Evolutionary conservation across 2,329 filamentous ascomycete species (phyloP).

Genomic region (Exophiala viscosa): DNA sequence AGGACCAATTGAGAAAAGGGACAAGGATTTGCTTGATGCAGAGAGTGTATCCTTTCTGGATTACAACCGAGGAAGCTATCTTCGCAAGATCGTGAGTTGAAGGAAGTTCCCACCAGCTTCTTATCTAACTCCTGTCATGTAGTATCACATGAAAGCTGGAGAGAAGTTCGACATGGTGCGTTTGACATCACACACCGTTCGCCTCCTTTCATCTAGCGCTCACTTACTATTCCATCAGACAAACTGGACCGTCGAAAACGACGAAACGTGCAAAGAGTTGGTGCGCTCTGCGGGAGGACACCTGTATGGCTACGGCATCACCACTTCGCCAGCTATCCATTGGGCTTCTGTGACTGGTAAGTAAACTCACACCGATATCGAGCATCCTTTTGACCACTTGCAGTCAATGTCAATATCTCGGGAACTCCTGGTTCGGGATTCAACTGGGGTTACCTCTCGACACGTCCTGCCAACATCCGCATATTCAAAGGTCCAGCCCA

Average conservation of each 20-base stretch:
- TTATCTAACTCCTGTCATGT: background rate
- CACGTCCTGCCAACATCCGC: slow-evolving; percentile 2
- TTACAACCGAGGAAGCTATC: slow-evolving; percentile 1
- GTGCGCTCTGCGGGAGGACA: slow-evolving; percentile 1
- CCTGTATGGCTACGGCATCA: background rate
- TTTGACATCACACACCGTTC: background rate
- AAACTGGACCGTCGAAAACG: slow-evolving; percentile 6
- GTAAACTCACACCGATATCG: background rate
- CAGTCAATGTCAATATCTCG: background rate
- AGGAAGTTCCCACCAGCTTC: background rate
- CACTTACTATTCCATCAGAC: background rate
- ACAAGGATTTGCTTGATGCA: background rate
- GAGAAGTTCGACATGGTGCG: background rate
- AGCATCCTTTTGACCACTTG: too few relatives aligned
- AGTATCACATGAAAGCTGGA: background rate
- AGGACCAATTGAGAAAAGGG: slow-evolving; percentile 1
- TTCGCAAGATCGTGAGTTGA: slow-evolving; percentile 7
- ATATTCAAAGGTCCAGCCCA: slow-evolving; percentile 7
- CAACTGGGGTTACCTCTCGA: background rate
- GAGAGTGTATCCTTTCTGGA: background rate
- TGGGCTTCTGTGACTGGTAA: background rate
- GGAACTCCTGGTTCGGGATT: background rate
- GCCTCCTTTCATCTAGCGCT: too few relatives aligned
- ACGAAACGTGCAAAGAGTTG: slow-evolving; percentile 4
- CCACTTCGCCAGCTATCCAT: background rate